Evolutionary conservation across 1,139 yeast species (phyloP), one percentile per base, ranked within the genome.

Genomic region (Diutina siamensis): DNA sequence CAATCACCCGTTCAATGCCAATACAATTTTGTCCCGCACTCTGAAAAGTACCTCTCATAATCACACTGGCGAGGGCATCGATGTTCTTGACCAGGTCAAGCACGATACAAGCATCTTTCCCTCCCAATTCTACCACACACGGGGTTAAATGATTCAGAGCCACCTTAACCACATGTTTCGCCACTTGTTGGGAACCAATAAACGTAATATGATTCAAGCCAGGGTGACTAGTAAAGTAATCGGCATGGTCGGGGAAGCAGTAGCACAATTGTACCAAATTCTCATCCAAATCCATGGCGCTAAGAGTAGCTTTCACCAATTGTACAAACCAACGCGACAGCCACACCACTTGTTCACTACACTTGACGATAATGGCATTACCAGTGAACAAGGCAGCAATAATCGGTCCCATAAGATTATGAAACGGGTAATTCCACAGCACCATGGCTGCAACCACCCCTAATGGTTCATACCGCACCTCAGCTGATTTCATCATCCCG

Each of bases 1-100:
- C 87, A 51, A 92, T 82, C 3, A 92, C 95, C 51, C 98, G 72
- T 63, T 92, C 98, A 48, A 92, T 84, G 41, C 98, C 97, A 58
- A 92, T 92, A 65, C 98, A 92, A 60, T 92, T 92, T 61, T 92
- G 98, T 9, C 98, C 98, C 0, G 96, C 86, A 48, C 95, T 84
- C 64, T 92, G 98, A 67, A 88, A 92, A 0, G 96, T 83, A 25
- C 97, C 98, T 59, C 98, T 74, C 81, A 92, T 74, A 36, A 92
- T 73, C 28, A 87, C 80, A 5, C 96, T 85, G 0, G 95, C 78
- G 38, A 92, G 69, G 0, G 79, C 75, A 5, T 71, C 62, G 45
- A 73, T 67, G 50, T 78, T 72, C 52, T 72, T 65, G 35, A 74
- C 79, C 51, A 82, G 84, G 57, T 89, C 96, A 54, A 92, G 71